Base-by-base conservation (phyloP, 495 filamentous ascomycete genomes). In the Chaetomium cochliodes region DNA sequence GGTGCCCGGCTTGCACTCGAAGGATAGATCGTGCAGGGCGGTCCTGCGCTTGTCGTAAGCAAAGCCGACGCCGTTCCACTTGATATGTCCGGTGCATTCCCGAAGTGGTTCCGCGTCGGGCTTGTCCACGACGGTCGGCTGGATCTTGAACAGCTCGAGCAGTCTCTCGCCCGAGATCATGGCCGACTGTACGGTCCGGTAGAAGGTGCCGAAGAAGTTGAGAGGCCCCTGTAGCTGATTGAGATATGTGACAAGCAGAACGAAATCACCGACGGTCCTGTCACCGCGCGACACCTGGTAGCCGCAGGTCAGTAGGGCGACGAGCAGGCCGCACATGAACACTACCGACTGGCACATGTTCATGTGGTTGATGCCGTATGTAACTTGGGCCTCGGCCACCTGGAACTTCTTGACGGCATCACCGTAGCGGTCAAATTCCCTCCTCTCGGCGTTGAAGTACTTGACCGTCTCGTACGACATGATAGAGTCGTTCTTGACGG, bases 181-280 rank as follows among this genome's bases (percentile, higher is more conserved):
- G 58, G 92, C 91, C 42, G 91, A 92, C 77, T 98, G 94, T 23
- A 97, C 94, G 63, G 92, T 93, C 44, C 94, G 86, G 74, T 98
- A 98, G 76, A 98, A 98, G 0, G 94, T 94, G 57, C 96, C 94
- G 76, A 98, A 97, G 82, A 96, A 98, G 76, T 97, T 97, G 69
- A 98, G 82, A 11, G 94, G 94, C 1, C 87, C 88, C 76, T 97
- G 92, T 37, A 98, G 81, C 74, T 98, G 94, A 33, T 86, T 87
- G 82, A 98, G 92, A 77, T 97, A 98, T 6, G 89, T 90, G 64
- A 98, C 80, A 59, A 98, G 79, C 3, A 80, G 77, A 9, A 94
- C 89, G 71, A 97, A 97, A 58, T 89, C 80, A 65, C 92, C 90
- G 12, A 96, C 91, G 23, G 80, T 76, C 23, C 84, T 85, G 70